These are phyloP conservation scores for Solanum sitiens DNA, from an alignment of 257 asterid species.

Conservation along the genomic window DNA sequence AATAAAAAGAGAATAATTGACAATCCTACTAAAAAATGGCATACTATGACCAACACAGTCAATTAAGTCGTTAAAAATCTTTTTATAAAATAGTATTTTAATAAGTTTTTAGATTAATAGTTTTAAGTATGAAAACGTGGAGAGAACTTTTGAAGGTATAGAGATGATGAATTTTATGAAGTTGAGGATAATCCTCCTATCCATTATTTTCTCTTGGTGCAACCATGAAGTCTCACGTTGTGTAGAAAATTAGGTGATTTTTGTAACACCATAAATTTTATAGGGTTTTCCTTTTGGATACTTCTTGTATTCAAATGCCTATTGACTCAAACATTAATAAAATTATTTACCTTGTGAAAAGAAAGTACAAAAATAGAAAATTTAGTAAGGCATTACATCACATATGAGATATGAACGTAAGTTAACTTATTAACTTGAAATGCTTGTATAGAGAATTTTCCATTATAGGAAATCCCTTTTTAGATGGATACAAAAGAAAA, in stretches of 20 bases:
- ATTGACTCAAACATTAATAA: background rate
- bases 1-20: background rate
- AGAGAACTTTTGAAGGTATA: background rate
- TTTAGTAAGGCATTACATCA: no score
- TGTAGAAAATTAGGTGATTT: background rate
- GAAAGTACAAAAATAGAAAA: no score
- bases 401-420: no score
- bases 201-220: background rate
- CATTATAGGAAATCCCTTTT: no score
- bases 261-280: background rate
- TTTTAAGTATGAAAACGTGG: background rate
- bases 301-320: background rate
- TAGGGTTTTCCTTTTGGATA: background rate
- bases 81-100: background rate
- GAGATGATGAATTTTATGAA: background rate
- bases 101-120: background rate
- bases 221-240: background rate
- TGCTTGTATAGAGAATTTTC: no score
- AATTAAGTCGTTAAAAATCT: background rate
- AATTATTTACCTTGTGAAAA: no score
- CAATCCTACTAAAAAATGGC: background rate
- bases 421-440: no score
- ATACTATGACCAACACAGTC: background rate
- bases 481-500: no score
- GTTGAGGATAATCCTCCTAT: background rate